A percentile compares a stretch with the other conserved stretches of the same genome.
phyloP scores from a whole-genome alignment of 257 asterid genomes.

The Salvia rosmarinus region DNA sequence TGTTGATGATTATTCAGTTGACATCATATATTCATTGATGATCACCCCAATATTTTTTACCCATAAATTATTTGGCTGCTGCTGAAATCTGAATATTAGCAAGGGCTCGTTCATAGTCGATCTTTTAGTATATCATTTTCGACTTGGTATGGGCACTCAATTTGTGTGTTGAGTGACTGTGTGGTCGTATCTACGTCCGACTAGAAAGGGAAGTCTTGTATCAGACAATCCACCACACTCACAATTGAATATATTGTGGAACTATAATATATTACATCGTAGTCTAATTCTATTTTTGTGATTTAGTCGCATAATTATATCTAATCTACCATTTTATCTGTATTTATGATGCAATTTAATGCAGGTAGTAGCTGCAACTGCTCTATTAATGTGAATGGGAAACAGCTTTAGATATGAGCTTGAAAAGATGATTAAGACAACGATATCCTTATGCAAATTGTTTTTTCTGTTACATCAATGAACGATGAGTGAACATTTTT shows the following conservation, averaged over 20 bases:
- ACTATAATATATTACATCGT: too few relatives aligned
- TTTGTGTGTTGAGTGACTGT: too few relatives aligned
- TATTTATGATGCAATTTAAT: not conserved
- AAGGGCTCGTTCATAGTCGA: too few relatives aligned
- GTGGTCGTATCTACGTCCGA: too few relatives aligned
- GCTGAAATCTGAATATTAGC: too few relatives aligned
- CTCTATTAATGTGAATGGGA: conserved; percentile 24
- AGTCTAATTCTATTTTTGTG: not conserved
- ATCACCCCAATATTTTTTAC: not conserved
- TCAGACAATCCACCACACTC: too few relatives aligned
- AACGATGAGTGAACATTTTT: not conserved
- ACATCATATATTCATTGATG: not conserved
- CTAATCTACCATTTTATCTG: not conserved
- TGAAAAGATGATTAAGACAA: conserved; percentile 11
- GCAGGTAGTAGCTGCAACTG: conserved; percentile 10
- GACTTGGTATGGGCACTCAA: too few relatives aligned
- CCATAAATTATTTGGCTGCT: too few relatives aligned
- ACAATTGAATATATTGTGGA: too few relatives aligned
- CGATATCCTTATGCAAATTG: not conserved
- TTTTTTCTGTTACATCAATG: not conserved
- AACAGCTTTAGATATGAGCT: not conserved
- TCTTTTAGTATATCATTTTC: too few relatives aligned
- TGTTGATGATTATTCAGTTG: not conserved
- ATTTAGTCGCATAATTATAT: too few relatives aligned
- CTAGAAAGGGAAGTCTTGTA: too few relatives aligned